Evolutionary conservation across 2,329 filamentous ascomycete species (phyloP), one percentile per base, ranked within the genome.

Genomic region (Trichoderma aggressivum): DNA sequence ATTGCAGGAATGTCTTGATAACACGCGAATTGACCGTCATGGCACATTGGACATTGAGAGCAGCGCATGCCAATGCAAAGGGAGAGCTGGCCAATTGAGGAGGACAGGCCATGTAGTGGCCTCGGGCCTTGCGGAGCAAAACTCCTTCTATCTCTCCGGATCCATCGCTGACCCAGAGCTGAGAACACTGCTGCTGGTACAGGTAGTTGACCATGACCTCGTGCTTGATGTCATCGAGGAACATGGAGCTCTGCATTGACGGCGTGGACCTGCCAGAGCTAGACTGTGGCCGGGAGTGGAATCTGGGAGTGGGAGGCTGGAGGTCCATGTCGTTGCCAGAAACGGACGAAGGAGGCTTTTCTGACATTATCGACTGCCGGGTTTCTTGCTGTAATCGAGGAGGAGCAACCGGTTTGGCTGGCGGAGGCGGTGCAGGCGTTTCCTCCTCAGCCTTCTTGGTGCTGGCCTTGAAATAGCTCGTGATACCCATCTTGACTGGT

Each of bases 131-230:
- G 74, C 91, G 87, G 61, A 94, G 82, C 24, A 94, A 81, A 32
- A 94, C 91, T 74, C 92, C 92, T 79, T 94, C 92, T 7, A 89
- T 80, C 74, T 91, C 87, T 14, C 90, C 90, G 62, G 86, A 89
- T 43, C 87, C 88, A 75, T 93, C 90, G 36, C 88, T 88, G 24
- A 94, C 89, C 92, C 92, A 94, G 39, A 93, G 85, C 73, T 89
- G 87, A 14, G 88, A 87, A 77, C 91, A 93, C 81, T 94, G 91
- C 78, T 94, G 91, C 79, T 94, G 92, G 80, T 93, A 93, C 30
- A 94, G 84, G 79, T 93, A 93, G 81, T 92, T 94, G 72, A 92
- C 91, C 91, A 94, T 94, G 72, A 94, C 90, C 80, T 94, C 92
- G 77, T 93, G 90, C 80, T 91, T 92, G 80, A 93, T 91, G 73